Base-by-base conservation (phyloP, 202 grass and related monocot species). In the Schoenoplectus triqueter region DNA sequence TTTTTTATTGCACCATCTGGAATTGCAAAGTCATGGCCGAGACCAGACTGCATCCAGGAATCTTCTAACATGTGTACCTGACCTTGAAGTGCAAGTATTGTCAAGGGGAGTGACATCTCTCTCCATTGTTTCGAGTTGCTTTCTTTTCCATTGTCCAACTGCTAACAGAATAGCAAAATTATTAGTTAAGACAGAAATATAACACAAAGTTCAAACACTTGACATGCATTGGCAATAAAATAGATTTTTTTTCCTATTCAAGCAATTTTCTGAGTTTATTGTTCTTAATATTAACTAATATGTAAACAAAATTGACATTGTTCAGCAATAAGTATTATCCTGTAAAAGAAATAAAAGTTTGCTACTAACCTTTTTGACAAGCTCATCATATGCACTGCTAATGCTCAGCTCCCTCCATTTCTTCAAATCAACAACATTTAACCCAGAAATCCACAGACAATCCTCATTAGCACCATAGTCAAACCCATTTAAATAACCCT, bases 401-500 rank as follows among this genome's bases (percentile, higher is more conserved):
- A 92, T 87, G 13, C 80, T 67, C 2, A 62, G 72, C 13, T 99
- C 90, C 80, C 93, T 99, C 96, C 96, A 96, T 88, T 94, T 99
- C 52, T 88, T 85, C 74, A 99, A 78, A 73, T 99, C 91, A 81
- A 99, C 49, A 22, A 96, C 75, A 80, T 94, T 99, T 83, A 99
- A 59, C 66, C 96, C 91, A 83, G 93, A 95, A 31, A 94, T 83
- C 96, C 96, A 96, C 19, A 92, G 61, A 76, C 96, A 99, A 62
- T 90, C 88, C 51, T 62, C 51, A 65, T 81, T 64, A 64, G 45
- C 73, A 21, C 88, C 48, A 50, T 85, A 86, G 69, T 19, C 86
- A 55, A 74, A 74, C 46, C 89, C 88, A 13, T 65, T 60, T 17
- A 92, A 69, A 85, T 92, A 94, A 21, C 62, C 65, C 88, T 84